Percentiles rank a stretch among this genome's conserved stretches.
Evolutionary conservation across 371 early-diverging fungal genomes (phyloP).

Genomic region (Choanephora cucurbitarum): DNA sequence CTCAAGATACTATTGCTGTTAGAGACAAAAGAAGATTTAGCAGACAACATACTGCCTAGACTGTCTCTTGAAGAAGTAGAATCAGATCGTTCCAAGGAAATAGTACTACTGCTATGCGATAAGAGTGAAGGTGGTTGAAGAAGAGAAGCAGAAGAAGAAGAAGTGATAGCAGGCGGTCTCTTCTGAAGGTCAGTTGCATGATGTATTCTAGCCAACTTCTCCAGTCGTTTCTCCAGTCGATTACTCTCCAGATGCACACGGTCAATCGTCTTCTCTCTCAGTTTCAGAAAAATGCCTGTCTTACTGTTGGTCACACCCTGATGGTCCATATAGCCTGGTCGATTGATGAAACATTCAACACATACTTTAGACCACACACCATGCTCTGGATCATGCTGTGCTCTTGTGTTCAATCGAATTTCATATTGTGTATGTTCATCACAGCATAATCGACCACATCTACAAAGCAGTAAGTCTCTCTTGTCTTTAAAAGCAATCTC

Average conservation of each 20-base stretch:
- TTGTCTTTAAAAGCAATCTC: too few relatives aligned
- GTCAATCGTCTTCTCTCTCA: slow-evolving; percentile 63
- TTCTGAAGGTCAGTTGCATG: slow-evolving; percentile 26
- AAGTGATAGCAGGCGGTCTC: background rate
- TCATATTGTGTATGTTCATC: slow-evolving; percentile 69
- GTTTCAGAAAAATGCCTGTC: slow-evolving; percentile 58
- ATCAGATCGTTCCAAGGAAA: slow-evolving; percentile 31
- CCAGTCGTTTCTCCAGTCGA: slow-evolving; percentile 84
- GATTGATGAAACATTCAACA: slow-evolving; percentile 59
- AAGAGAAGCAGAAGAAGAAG: slow-evolving; percentile 14
- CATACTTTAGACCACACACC: slow-evolving; percentile 84
- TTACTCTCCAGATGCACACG: slow-evolving; percentile 79
- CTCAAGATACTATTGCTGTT: slow-evolving; percentile 46
- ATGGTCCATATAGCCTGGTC: slow-evolving; percentile 55
- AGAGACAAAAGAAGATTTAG: slow-evolving; percentile 38
- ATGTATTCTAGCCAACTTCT: slow-evolving; percentile 58
- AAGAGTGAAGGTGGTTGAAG: slow-evolving; percentile 22
- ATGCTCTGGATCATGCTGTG: slow-evolving; percentile 69
- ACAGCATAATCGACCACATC: slow-evolving; percentile 77
- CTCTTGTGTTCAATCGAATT: slow-evolving; percentile 67
- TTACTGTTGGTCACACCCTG: slow-evolving; percentile 43
- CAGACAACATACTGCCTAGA: slow-evolving; percentile 35
- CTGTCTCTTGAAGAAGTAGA: slow-evolving; percentile 47
- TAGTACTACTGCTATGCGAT: too few relatives aligned
- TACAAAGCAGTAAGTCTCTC: too few relatives aligned